Percentiles rank a stretch among this genome's conserved stretches.
Evolutionary conservation across 2,329 filamentous ascomycete species (phyloP).

Genomic region (Zasmidium cellare): DNA sequence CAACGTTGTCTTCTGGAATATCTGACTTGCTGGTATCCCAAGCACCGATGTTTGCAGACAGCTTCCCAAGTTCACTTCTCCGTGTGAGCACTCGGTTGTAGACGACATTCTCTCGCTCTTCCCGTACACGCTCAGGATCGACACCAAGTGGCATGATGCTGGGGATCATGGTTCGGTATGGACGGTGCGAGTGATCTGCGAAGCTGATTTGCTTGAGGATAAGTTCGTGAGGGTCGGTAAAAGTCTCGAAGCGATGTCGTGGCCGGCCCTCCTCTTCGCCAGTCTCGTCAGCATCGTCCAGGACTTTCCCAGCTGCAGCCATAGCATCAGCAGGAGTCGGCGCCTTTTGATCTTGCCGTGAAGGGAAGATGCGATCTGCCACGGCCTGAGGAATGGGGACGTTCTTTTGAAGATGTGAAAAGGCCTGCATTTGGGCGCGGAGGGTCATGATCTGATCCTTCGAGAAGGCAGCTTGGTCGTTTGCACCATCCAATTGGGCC

Average conservation of each 20-base stretch:
- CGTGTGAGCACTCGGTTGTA: conserved; percentile 88
- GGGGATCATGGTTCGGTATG: conserved; percentile 77
- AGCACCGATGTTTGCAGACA: conserved; percentile 81
- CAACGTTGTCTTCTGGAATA: conserved; percentile 71
- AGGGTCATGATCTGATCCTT: conserved; percentile 77
- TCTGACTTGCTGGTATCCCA: conserved; percentile 77
- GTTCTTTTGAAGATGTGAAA: conserved; percentile 87
- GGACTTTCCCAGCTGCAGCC: conserved; percentile 49
- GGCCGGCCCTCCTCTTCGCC: conserved; percentile 37
- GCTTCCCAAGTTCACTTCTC: conserved; percentile 77
- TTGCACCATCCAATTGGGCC: conserved; percentile 19
- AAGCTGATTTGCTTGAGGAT: conserved; percentile 69
- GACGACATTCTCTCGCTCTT: conserved; percentile 82
- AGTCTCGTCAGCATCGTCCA: conserved; percentile 51
- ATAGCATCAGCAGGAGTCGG: conserved; percentile 41
- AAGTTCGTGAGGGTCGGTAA: conserved; percentile 70
- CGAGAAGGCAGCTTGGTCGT: conserved; percentile 51
- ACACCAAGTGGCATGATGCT: conserved; percentile 86
- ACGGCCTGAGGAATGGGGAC: conserved; percentile 74
- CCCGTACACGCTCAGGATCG: conserved; percentile 80
- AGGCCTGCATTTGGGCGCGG: conserved; percentile 84
- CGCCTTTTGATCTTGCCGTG: conserved; percentile 60
- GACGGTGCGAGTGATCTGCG: conserved; percentile 72
- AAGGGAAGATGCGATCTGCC: conserved; percentile 79
- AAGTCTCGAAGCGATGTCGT: conserved; percentile 64